Evolutionary conservation across 805 yeast species (phyloP), one percentile per base, ranked within the genome.

Genomic region (Candida argentea): DNA sequence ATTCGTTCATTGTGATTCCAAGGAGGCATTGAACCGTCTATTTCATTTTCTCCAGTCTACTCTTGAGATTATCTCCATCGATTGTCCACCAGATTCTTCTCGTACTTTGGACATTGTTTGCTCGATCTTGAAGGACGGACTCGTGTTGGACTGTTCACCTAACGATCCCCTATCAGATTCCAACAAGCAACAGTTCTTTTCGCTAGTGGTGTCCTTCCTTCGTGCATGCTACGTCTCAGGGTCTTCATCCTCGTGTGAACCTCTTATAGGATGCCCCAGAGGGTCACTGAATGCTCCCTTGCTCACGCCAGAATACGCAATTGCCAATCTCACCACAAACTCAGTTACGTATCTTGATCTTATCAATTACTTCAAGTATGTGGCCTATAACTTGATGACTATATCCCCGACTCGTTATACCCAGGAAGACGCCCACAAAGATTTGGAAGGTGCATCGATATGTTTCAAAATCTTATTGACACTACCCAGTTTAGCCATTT

Each of bases 351-450:
- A 43, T 7, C 27, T 28, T 11, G 48, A 44, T 12, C 25, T 54
- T 5, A 34, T 51, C 8, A 33, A 42, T 28, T 55, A 33, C 25
- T 55, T 50, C 29, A 42, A 43, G 21, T 57, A 37, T 29, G 33
- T 44, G 6, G 58, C 53, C 4, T 52, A 47, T 32, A 49, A 49
- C 28, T 40, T 52, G 31, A 34, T 48, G 15, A 16, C 41, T 4
- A 27, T 49, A 14, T 42, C 55, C 4, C 20, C 44, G 8, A 9
- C 25, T 7, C 9, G 13, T 12, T 19, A 18, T 9, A 11, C 23
- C 4, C 14, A 9, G 6, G n/a, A 14, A 4, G 13, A 21, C 11
- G n/a, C 26, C 7, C n/a, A 13, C 5, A 21, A 5, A n/a, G 42
- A 31, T 24, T 37, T 34, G 25, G 10, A 30, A 13, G 14, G 27